Base-by-base conservation (phyloP, 805 yeast species). In the Priceomyces melissophilus region DNA sequence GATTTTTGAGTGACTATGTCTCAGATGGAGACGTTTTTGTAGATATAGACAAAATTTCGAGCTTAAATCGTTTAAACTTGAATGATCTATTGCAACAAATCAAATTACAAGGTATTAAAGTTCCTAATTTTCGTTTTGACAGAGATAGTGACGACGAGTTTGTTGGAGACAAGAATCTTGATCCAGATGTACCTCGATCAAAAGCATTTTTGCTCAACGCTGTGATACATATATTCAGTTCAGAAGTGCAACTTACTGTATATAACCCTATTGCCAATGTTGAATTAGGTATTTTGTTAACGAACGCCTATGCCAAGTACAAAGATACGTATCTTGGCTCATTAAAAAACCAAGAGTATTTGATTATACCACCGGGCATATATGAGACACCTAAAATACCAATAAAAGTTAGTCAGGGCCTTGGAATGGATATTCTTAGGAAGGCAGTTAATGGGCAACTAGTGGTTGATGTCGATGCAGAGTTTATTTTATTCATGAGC, bases 221-320 rank as follows among this genome's bases (percentile, higher is more conserved):
- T 4, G 75, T 76, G 0, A 72, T 81, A 60, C 84, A 81, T 54
- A 47, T 81, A 3, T 60, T 79, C 59, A 61, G 74, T 0, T 74
- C 81, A 1, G 79, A 78, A 35, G 66, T 78, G 4, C 82, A 79
- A 48, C 52, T 81, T 41, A 70, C 73, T 0, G 61, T 79, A 0
- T 76, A 54, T 55, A 81, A 81, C 48, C 87, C 87, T 1, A 49
- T 81, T 1, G 41, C 46, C 3, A 79, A 81, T 49, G 54, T 66
- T n/a, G 73, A 67, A 11, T 57, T 76, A 1, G 49, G 58, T n/a
- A 57, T 76, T 10, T 60, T 59, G 8, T 58, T 81, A 13, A 43
- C 63, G 13, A 65, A 65, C 30, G 82, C 77, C 1, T 66, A 63
- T 38, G 84, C 84, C 0, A 60, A 62, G 1, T 69, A 71, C 45